A percentile compares a stretch with the other conserved stretches of the same genome.
Evolutionary conservation across 2,329 filamentous ascomycete species (phyloP).

Genomic region (Hypoxylon sp.): DNA sequence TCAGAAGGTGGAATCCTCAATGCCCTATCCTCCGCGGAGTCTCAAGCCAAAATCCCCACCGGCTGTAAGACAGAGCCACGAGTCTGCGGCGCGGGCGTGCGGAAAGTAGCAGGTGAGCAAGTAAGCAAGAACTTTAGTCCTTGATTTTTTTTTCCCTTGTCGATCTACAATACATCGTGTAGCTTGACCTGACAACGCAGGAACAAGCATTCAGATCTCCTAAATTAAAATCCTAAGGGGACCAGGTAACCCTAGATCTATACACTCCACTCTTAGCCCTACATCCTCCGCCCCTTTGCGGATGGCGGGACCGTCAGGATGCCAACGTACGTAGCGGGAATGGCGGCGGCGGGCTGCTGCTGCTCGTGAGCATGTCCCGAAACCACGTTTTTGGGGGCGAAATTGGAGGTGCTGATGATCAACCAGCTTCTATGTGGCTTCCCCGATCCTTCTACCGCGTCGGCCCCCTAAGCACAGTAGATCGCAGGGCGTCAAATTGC

Average conservation of each 20-base stretch:
- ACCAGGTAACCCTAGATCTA: conserved; percentile 8
- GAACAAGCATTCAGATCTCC: conserved; percentile 11
- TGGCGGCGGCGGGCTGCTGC: background rate
- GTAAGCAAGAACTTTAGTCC: background rate
- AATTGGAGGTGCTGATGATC: conserved; percentile 13
- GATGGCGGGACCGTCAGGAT: background rate
- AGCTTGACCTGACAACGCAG: conserved; percentile 7
- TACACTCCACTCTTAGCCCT: conserved; percentile 21
- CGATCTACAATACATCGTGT: background rate
- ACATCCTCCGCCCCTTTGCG: background rate
- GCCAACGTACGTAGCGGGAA: background rate
- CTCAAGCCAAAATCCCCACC: conserved; percentile 5
- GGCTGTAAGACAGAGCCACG: conserved; percentile 11
- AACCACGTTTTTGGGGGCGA: conserved; percentile 30
- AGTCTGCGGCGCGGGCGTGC: conserved; percentile 6
- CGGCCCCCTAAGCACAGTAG: conserved; percentile 14
- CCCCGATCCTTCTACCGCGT: conserved; percentile 25
- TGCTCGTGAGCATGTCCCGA: conserved; percentile 2
- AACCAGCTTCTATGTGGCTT: conserved; percentile 21
- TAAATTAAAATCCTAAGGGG: background rate
- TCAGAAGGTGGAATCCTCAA: background rate
- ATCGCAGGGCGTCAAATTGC: conserved; percentile 38
- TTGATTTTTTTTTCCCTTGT: background rate
- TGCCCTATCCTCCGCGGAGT: conserved; percentile 1
- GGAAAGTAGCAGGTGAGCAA: conserved; percentile 3